Percentiles rank a stretch among this genome's conserved stretches.
These are phyloP conservation scores for Juglanconis oblonga DNA, from an alignment of 2,329 filamentous ascomycete genomes.

Conservation along the genomic window DNA sequence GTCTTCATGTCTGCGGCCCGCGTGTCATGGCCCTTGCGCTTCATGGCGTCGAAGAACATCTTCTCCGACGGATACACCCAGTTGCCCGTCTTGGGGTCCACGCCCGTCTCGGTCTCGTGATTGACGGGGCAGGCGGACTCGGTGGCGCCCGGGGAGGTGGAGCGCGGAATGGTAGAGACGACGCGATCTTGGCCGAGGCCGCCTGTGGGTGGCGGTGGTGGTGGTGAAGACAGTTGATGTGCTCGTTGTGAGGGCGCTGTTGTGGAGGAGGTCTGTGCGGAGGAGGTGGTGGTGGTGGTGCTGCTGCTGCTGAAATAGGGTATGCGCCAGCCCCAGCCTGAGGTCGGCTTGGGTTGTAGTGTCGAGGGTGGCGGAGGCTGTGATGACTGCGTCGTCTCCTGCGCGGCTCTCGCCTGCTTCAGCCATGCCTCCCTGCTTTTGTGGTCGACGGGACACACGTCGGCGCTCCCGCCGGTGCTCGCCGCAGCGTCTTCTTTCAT, in stretches of 20 bases:
- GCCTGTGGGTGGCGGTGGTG: conserved; percentile 7
- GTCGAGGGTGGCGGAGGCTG: not conserved
- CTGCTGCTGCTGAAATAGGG: conserved; percentile 34
- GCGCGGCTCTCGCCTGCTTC: conserved; percentile 58
- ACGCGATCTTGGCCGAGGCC: conserved; percentile 65
- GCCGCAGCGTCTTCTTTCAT: not conserved
- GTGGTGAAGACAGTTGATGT: conserved; percentile 6
- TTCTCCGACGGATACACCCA: conserved; percentile 97
- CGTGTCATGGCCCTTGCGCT: conserved; percentile 79
- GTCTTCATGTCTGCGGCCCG: conserved; percentile 76
- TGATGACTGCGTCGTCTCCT: conserved; percentile 26
- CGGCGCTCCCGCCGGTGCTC: conserved; percentile 20
- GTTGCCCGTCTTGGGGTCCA: conserved; percentile 69
- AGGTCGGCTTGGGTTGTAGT: conserved; percentile 26
- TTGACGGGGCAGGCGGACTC: conserved; percentile 51
- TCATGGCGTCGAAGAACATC: conserved; percentile 98
- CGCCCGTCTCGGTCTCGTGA: conserved; percentile 73
- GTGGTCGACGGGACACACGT: conserved; percentile 83
- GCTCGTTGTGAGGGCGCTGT: conserved; percentile 13
- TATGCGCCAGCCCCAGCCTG: conserved; percentile 38
- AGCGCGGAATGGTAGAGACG: conserved; percentile 75
- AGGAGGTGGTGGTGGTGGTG: conserved; percentile 19
- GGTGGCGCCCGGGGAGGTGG: conserved; percentile 36
- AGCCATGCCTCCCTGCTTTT: conserved; percentile 88
- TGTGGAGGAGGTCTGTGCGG: conserved; percentile 5